Base-by-base conservation (phyloP, 345 rosid genomes). In the Brassica rapa region DNA sequence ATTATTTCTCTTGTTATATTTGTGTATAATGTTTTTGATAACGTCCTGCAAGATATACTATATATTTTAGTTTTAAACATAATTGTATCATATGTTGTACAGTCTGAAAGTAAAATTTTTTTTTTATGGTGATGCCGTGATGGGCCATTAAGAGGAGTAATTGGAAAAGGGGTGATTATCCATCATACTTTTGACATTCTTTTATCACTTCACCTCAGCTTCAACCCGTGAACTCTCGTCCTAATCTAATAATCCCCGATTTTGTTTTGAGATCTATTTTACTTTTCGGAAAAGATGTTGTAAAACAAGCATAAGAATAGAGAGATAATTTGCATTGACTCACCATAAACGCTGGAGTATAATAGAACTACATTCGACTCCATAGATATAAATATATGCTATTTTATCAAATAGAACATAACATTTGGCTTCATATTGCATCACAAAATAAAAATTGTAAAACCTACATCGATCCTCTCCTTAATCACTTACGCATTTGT, bases 381-480 rank as follows among this genome's bases (percentile, higher is more conserved):
- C 8, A 6, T 8, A 37, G 43, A 37, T 37, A 37, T 37, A 37
- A 37, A 37, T 37, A 10, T 37, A 37, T 37, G 43, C 43, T 37
- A 8, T 37, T 37, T 37, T 37, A 37, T 37, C 11, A 32, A 37
- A 37, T 37, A 37, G 43, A 37, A 35, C 41, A 6, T 37, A 37
- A 37, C 43, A 37, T 37, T 37, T 37, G 3, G 8, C 43, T 37
- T 37, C 43, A 37, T 37, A 37, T 37, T 37, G 43, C 43, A 37
- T 37, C 10, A 37, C 43, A 37, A 37, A 37, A 37, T 85, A 89
- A 86, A 88, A 89, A 85, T 46, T 94, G 96, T 92, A 94, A 94
- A 84, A 82, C 88, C 87, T 97, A 89, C 43, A 90, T 91, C 84
- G 93, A 94, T 77, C 93, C 90, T 81, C 84, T 84, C 66, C 85